Conservation (phyloP, 2,329 filamentous ascomycete genomes). For the Simplicillium aogashimaense region DNA sequence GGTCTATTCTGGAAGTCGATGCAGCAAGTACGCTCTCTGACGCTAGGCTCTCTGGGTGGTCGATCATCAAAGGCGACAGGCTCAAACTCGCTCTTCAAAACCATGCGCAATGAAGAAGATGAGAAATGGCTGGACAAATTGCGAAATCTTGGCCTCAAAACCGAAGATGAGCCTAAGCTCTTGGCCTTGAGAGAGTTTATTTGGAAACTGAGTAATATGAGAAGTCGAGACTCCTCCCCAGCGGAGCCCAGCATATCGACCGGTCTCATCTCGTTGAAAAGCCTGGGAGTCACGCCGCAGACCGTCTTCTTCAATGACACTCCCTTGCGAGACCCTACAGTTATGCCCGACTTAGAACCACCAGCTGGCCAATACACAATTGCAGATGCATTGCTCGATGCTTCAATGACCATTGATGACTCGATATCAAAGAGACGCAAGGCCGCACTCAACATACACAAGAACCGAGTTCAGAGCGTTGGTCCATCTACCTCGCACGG, state of each 20-base stretch:
- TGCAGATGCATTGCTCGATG: slow-evolving; percentile 81
- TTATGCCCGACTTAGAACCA: slow-evolving; percentile 18
- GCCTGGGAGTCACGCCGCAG: slow-evolving; percentile 69
- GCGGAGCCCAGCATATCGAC: slow-evolving; percentile 21
- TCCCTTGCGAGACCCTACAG: slow-evolving; percentile 35
- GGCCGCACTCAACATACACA: slow-evolving; percentile 35
- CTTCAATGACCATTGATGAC: slow-evolving; percentile 78
- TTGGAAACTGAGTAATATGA: slow-evolving; percentile 71
- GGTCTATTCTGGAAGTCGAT: slow-evolving; percentile 82
- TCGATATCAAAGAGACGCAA: slow-evolving; percentile 43
- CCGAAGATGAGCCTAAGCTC: slow-evolving; percentile 84
- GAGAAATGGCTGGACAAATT: slow-evolving; percentile 85
- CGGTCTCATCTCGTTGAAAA: slow-evolving; percentile 59
- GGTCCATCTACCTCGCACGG: slow-evolving; percentile 17
- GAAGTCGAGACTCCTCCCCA: slow-evolving; percentile 39
- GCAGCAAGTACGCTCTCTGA: slow-evolving; percentile 51
- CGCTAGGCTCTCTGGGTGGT: slow-evolving; percentile 48
- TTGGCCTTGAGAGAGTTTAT: slow-evolving; percentile 83
- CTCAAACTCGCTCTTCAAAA: slow-evolving; percentile 47
- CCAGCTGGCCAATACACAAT: slow-evolving; percentile 59
- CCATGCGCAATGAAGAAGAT: slow-evolving; percentile 80
- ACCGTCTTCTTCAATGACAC: slow-evolving; percentile 88
- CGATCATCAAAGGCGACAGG: slow-evolving; percentile 31
- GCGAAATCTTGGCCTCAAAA: slow-evolving; percentile 69
- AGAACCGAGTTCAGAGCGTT: slow-evolving; percentile 28